Conservation (phyloP, 2,329 filamentous ascomycete species). For the Immersiporthe knoxdaviesiana region DNA sequence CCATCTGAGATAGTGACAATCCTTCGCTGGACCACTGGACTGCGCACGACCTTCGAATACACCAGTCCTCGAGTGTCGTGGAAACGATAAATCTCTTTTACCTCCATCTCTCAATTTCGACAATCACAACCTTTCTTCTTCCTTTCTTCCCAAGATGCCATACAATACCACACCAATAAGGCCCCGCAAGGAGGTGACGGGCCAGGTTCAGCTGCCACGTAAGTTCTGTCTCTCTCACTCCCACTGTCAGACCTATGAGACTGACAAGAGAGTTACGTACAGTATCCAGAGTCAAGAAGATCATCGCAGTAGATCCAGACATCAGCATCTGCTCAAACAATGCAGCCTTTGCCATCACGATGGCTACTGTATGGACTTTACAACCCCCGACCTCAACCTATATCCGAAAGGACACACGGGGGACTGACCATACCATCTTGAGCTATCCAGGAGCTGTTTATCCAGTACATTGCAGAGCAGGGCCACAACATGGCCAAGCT, state of each 20-base stretch:
- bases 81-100: background rate
- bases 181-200: constrained; percentile 79
- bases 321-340: constrained; percentile 88
- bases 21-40: background rate
- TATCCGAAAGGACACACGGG: background rate
- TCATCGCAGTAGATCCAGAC: constrained; percentile 86
- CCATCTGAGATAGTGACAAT: background rate
- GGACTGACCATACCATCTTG: background rate
- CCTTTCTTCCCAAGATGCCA: constrained; percentile 64
- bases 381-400: background rate
- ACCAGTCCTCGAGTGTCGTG: background rate
- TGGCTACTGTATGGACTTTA: constrained; percentile 71
- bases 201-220: constrained; percentile 85
- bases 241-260: background rate
- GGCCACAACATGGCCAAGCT: constrained; percentile 86
- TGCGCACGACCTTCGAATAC: background rate
- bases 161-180: constrained; percentile 87
- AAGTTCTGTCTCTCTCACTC: constrained; percentile 43
- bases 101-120: background rate
- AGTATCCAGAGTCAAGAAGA: constrained; percentile 97
- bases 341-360: constrained; percentile 88
- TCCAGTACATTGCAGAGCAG: constrained; percentile 86
- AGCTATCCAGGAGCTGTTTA: constrained; percentile 82
- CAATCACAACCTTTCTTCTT: background rate
- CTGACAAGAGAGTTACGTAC: constrained; percentile 17